Base-by-base conservation (phyloP, 1,139 yeast genomes). In the Ogataea hybrid region DNA sequence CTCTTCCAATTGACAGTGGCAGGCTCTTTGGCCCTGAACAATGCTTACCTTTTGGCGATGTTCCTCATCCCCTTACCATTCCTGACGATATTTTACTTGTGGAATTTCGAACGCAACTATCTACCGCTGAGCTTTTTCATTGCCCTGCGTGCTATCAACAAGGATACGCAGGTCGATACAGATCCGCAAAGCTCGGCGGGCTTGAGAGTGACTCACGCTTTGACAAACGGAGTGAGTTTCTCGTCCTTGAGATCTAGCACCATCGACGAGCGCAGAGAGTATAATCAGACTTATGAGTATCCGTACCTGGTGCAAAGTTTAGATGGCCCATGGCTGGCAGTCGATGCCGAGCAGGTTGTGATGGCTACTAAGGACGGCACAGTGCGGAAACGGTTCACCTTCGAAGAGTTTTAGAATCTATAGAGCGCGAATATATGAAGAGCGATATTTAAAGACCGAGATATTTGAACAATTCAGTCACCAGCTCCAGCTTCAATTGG, bases 1-100 rank as follows among this genome's bases (percentile, higher is more conserved):
- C 63, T 87, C 10, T 86, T 92, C 59, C 97, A 92, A 57, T 64
- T 90, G 44, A 87, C 96, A 12, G 88, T 89, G 88, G 89, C 90
- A 2, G 97, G 97, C 2, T 83, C 95, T 1, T 68, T 90, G 46
- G 92, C 84, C 12, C 79, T 87, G 53, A 80, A 77, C 50, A 81
- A 84, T 48, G 95, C 95, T 0, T 89, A 82, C 66, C 65, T 79
- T 9, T 68, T 87, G 36, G 88, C 96, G 0, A 67, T 84, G 27
- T 72, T 81, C 48, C 67, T 90, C 37, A 69, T 81, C 0, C 97
- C 97, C 1, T 67, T 89, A 34, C 94, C 96, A 1, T 56, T 86
- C 10, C 64, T 79, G 5, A 83, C 95, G 0, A 53, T 84, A 22
- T 73, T 77, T 36, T 79, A 82, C 43, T 69, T 85, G 58, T 88